phyloP scores from a whole-genome alignment of 1,139 yeast species.

The Nakaseomyces glabratus region DNA sequence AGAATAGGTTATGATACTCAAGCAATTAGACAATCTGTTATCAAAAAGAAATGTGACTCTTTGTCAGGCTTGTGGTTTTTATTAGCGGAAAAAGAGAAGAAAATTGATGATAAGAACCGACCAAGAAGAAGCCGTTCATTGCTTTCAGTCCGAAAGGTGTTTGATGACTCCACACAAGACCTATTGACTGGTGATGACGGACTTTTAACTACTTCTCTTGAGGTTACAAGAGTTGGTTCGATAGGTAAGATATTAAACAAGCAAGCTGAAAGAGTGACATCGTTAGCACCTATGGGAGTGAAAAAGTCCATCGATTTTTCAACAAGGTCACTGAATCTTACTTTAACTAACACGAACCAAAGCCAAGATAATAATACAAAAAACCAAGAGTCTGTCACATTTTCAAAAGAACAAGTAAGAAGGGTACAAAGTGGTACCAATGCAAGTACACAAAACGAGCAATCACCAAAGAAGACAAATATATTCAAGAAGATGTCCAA shows the following conservation, averaged over 20 bases:
- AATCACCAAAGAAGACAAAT: slow-evolving; percentile 6
- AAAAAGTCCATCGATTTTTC: slow-evolving; percentile 6
- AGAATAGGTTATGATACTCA: slow-evolving; percentile 62
- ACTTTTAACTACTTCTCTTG: slow-evolving; percentile 10
- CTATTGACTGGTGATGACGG: slow-evolving; percentile 9
- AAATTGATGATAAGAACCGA: slow-evolving; percentile 36
- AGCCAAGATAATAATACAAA: neutral
- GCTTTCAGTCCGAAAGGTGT: slow-evolving; percentile 29
- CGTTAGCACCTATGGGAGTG: slow-evolving; percentile 5
- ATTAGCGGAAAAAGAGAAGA: slow-evolving; percentile 54
- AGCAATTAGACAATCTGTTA: slow-evolving; percentile 51
- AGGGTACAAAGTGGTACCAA: neutral
- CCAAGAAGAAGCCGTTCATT: slow-evolving; percentile 48
- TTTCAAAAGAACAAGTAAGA: slow-evolving; percentile 1
- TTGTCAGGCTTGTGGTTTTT: slow-evolving; percentile 81
- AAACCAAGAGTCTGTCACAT: neutral
- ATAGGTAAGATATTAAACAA: slow-evolving; percentile 12
- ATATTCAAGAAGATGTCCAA: slow-evolving; percentile 18
- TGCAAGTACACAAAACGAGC: slow-evolving; percentile 6
- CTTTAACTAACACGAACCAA: neutral
- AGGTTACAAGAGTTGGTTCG: slow-evolving; percentile 12
- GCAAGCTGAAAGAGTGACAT: slow-evolving; percentile 10
- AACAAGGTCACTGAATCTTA: neutral
- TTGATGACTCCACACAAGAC: slow-evolving; percentile 15
- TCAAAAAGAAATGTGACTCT: slow-evolving; percentile 58